A percentile compares a stretch with the other conserved stretches of the same genome.
phyloP scores from a whole-genome alignment of 2,329 filamentous ascomycete species.

The Saccharata proteae region DNA sequence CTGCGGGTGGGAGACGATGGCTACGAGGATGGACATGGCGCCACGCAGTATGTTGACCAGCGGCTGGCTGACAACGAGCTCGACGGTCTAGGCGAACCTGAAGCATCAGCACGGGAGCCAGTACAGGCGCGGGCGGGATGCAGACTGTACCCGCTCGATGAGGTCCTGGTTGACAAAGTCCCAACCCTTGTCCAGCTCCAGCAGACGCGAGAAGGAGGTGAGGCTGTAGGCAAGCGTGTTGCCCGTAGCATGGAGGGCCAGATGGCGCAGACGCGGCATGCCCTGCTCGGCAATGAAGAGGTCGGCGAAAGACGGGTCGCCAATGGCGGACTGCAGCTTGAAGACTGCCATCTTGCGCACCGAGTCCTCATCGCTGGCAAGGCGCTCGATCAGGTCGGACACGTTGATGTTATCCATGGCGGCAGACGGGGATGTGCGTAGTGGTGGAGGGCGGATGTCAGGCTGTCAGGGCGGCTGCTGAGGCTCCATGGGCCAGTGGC shows the following conservation, averaged over 20 bases:
- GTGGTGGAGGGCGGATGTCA: conserved; percentile 1
- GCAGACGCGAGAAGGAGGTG: conserved; percentile 71
- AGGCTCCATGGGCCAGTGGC: too few species aligned
- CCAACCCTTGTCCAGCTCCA: conserved; percentile 98
- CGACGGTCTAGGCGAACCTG: conserved; percentile 50
- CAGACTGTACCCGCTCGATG: conserved; percentile 53
- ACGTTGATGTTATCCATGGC: conserved; percentile 44
- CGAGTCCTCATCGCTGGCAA: conserved; percentile 64
- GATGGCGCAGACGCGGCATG: conserved; percentile 63
- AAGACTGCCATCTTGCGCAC: conserved; percentile 98
- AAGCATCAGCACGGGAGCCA: conserved; percentile 1
- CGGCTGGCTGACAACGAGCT: conserved; percentile 87
- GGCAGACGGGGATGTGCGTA: neutral
- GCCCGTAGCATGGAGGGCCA: conserved; percentile 75
- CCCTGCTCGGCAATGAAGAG: conserved; percentile 89
- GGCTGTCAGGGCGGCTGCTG: too few species aligned
- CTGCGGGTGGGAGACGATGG: conserved; percentile 78
- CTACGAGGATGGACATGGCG: conserved; percentile 92
- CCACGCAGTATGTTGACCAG: conserved; percentile 94
- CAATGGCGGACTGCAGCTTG: conserved; percentile 90
- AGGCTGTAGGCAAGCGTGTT: conserved; percentile 95
- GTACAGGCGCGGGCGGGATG: too few species aligned
- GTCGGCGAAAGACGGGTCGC: conserved; percentile 91
- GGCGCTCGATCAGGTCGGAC: conserved; percentile 44
- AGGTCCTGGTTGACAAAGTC: conserved; percentile 69